Evolutionary conservation across 208 protist species (phyloP), one percentile per base, ranked within the genome.

Genomic region (Tetramitus jugosus): DNA sequence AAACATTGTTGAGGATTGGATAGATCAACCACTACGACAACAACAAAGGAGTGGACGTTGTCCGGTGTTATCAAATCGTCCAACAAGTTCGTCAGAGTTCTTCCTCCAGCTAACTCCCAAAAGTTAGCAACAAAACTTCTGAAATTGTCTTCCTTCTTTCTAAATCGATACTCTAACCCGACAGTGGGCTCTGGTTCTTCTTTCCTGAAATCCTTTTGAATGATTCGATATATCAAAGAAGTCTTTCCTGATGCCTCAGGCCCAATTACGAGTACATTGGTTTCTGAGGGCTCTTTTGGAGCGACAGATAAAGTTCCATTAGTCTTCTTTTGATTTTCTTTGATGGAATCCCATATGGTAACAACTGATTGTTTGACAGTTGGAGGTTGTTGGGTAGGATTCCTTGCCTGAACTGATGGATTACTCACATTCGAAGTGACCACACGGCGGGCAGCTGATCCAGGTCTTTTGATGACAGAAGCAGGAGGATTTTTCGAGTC

Each of bases 91-190:
- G 86, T 80, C 35, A 95, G 80, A 52, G 93, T 87, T 65, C 77
- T 87, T 7, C 90, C 90, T 77, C 92, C 89, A 26, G 88, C 91
- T 39, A 95, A 84, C 76, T 95, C 90, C 90, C 90, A 95, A 72
- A 95, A 92, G 80, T 95, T 90, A 0, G 90, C 90, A 29, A 92
- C 83, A 80, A 92, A 88, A 26, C 86, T 83, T 40, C 87, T 79
- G 53, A 91, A 89, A 3, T 89, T 85, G 60, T 95, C 90, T n/a
- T 77, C 84, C 37, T 88, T 88, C n/a, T 86, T 81, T 17, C 85
- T 86, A 67, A 90, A 92, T 31, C 82, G 85, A 84, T 94, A 95
- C 71, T 95, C 91, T 17, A 95, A 87, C 1, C 90, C 91, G 29
- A 89, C 94, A 39, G 90, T 95, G 13, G 89, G 84, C 79, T 91